These are phyloP conservation scores for Trametes gibbosa DNA, from an alignment of 768 basidiomycete genomes.

Conservation along the genomic window DNA sequence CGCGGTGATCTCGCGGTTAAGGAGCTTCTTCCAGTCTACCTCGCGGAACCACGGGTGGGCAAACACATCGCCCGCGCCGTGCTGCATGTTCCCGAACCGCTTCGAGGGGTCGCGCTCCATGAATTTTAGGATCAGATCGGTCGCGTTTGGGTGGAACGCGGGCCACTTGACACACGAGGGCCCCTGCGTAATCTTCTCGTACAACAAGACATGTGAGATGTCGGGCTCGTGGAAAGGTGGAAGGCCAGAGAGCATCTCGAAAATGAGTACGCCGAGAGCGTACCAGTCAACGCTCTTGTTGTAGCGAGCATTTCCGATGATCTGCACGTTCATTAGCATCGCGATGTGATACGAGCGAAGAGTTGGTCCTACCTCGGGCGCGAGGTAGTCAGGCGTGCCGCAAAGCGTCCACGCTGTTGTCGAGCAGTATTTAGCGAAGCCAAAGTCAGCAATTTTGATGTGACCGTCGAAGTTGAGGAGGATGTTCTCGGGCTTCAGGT, in stretches of 20 bases:
- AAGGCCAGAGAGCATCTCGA: constrained; percentile 95
- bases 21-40: constrained; percentile 86
- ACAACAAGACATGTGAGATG: constrained; percentile 80
- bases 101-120: constrained; percentile 87
- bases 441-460: constrained; percentile 96
- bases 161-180: constrained; percentile 80
- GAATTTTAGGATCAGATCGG: constrained; percentile 85
- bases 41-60: constrained; percentile 92
- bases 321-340: constrained; percentile 37
- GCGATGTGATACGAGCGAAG: not conserved
- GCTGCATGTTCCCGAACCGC: constrained; percentile 84
- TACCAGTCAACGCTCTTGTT: constrained; percentile 99
- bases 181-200: constrained; percentile 86
- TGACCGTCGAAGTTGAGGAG: constrained; percentile 92
- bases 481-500: constrained; percentile 97
- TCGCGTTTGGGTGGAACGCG: constrained; percentile 70
- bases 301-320: constrained; percentile 80
- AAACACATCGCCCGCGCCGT: constrained; percentile 91
- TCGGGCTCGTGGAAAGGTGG: constrained; percentile 93
- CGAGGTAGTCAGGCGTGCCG: constrained; percentile 94
- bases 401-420: constrained; percentile 94
- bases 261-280: constrained; percentile 94
- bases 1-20: constrained; percentile 83
- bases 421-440: constrained; percentile 88
- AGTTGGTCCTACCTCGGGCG: constrained; percentile 68